Conservation (phyloP, 1,139 yeast species). For the Hansenula lynferdii region DNA sequence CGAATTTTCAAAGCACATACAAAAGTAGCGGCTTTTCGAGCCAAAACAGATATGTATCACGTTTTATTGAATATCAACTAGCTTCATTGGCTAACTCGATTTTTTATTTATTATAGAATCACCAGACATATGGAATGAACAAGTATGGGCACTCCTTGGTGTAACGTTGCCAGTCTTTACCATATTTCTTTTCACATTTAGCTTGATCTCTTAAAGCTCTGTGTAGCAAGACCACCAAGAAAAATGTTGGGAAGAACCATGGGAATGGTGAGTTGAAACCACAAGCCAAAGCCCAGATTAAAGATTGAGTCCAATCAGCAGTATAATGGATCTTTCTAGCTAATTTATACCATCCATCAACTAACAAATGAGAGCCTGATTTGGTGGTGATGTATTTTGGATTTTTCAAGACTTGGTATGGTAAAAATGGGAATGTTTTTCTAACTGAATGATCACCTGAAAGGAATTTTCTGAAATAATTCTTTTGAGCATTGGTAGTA, state of each 20-base stretch:
- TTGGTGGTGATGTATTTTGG: constrained; percentile 83
- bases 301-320: constrained; percentile 84
- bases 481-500: constrained; percentile 93
- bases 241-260: constrained; percentile 93
- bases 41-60: too few relatives aligned
- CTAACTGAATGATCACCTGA: constrained; percentile 74
- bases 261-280: constrained; percentile 88
- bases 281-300: constrained; percentile 90
- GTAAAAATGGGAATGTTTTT: constrained; percentile 90
- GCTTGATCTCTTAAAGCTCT: constrained; percentile 83
- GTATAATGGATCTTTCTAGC: constrained; percentile 96
- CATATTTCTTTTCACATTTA: constrained; percentile 83
- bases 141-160: constrained; percentile 85
- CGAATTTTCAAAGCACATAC: too few relatives aligned
- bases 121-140: constrained; percentile 86
- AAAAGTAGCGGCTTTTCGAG: too few relatives aligned
- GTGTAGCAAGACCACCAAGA: constrained; percentile 80
- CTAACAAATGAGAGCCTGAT: constrained; percentile 76
- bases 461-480: constrained; percentile 81
- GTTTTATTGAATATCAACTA: too few relatives aligned
- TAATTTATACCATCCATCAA: constrained; percentile 90
- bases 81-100: too few relatives aligned
- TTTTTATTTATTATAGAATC: too few relatives aligned
- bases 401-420: constrained; percentile 72
- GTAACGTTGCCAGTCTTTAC: constrained; percentile 90